These are phyloP conservation scores for Leishmania martiniquensis DNA, from an alignment of 208 protist species.

Conservation along the genomic window DNA sequence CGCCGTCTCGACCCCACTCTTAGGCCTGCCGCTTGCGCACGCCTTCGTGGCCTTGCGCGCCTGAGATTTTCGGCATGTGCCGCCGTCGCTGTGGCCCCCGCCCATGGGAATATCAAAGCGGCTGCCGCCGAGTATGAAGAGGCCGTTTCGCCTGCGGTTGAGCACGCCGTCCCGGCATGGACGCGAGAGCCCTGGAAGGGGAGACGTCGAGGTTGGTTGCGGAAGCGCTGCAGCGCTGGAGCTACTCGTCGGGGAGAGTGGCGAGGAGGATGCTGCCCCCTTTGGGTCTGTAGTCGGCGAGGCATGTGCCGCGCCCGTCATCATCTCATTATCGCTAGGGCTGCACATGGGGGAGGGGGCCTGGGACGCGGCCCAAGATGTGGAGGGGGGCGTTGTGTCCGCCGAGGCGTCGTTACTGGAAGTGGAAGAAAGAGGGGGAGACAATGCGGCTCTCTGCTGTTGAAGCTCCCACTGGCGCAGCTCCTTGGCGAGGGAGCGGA, in stretches of 20 bases:
- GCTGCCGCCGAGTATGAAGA: conserved; percentile 35
- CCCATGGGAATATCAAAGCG: conserved; percentile 66
- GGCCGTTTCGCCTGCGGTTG: background rate
- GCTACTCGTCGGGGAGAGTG: conserved; percentile 4
- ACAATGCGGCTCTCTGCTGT: conserved; percentile 11
- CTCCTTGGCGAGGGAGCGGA: conserved; percentile 40
- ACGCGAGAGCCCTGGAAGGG: background rate
- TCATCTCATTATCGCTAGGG: background rate
- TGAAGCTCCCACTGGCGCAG: conserved; percentile 31
- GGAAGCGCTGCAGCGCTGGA: background rate
- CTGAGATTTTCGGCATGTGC: conserved; percentile 31
- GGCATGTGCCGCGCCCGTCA: background rate
- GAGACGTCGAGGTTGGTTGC: background rate
- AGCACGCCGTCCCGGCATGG: background rate
- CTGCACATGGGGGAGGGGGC: background rate
- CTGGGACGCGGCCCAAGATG: background rate
- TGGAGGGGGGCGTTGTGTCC: background rate
- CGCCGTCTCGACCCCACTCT: background rate
- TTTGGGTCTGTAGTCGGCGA: background rate
- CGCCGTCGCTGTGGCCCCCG: conserved; percentile 20
- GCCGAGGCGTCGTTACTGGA: background rate
- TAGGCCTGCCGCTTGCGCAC: conserved; percentile 21
- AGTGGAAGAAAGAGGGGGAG: background rate
- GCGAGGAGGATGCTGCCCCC: conserved; percentile 6
- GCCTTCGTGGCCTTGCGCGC: conserved; percentile 39